Base-by-base conservation (phyloP, 139 green algal species). In the Bryopsis sp. region DNA sequence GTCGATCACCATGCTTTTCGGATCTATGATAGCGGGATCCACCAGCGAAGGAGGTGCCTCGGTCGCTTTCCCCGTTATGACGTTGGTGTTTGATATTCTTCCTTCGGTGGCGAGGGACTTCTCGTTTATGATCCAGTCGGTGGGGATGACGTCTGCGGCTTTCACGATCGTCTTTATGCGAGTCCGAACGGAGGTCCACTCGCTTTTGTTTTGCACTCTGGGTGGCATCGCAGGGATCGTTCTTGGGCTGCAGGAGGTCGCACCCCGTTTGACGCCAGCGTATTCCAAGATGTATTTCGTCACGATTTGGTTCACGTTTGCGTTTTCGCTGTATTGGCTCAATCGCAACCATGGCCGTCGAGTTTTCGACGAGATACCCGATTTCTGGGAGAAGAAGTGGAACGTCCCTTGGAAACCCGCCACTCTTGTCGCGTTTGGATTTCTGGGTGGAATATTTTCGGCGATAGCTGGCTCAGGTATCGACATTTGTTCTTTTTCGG, bases 251-350 rank as follows among this genome's bases (percentile, higher is more conserved):
- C 15, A 54, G 43, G 43, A 19, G 43, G 43, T 54, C 15, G 43
- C 43, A 19, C 43, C 43, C 15, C 43, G 43, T 11, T 19, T 54
- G 43, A 54, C 43, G 19, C 43, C 43, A 11, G 19, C 15, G 11
- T 54, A 54, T 19, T 26, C 43, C 19, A 54, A 54, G 19, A 54
- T 54, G 43, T 54, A 54, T 54, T 54, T 54, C 43, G 43, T 54
- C 15, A 19, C 19, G 43, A 54, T 54, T 19, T 54, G 43, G 43
- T 54, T 54, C 43, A 19, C 43, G 15, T 54, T 54, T 19, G 43
- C 43, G 43, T 54, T 54, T 19, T 54, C 43, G 15, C 43, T 54
- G 15, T 54, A 54, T 19, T 54, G 11, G 43, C 43, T 54, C 15
- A 54, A 54, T 19, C 43, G 43, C 15, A 54, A 54, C 43, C 43